Evolutionary conservation across 148 eudicot genomes (phyloP), one percentile per base, ranked within the genome.

Genomic region (Heliosperma pusillum): DNA sequence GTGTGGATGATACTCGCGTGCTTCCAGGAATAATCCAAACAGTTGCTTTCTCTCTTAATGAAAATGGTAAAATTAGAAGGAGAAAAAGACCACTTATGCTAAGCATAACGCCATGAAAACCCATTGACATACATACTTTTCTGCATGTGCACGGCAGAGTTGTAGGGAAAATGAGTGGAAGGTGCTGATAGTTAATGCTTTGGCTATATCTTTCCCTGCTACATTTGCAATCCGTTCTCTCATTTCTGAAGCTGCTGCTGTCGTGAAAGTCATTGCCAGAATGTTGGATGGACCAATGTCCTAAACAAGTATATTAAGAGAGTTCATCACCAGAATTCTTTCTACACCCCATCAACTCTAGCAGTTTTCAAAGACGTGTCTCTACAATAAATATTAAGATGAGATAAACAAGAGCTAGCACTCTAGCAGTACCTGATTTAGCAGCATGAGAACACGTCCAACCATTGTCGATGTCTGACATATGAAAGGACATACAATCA

Each of bases 231-330:
- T 86, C 55, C 98, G 85, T 79, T 90, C 98, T 75, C 93, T 88
- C 97, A 94, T 94, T 83, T 94, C 98, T 74, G 97, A 87, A 82
- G 91, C 98, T 72, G 98, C 98, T 11, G 96, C 97, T 71, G 97
- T 94, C 67, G 98, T 94, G 85, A 94, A 94, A 69, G 98, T 94
- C 98, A 94, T 94, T 53, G 98, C 98, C 73, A 94, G 84, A 81
- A 94, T 92, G 79, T 92, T 82, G 84, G 96, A 86, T 76, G 98
- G 87, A 79, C 74, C 80, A 78, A 94, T 85, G 66, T 97, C 97
- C 97, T 94, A 67, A 26, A 74, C 81, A 80, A 17, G 50, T 21
- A 27, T 16, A 16, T 64, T 27, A 40, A 64, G 19, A 47, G 42
- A 56, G 71, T 71, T 66, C 50, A 24, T 52, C 74, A 72, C 30